These are phyloP conservation scores for Bacterosira constricta DNA, from an alignment of 108 stramenopile species.

Conservation along the genomic window DNA sequence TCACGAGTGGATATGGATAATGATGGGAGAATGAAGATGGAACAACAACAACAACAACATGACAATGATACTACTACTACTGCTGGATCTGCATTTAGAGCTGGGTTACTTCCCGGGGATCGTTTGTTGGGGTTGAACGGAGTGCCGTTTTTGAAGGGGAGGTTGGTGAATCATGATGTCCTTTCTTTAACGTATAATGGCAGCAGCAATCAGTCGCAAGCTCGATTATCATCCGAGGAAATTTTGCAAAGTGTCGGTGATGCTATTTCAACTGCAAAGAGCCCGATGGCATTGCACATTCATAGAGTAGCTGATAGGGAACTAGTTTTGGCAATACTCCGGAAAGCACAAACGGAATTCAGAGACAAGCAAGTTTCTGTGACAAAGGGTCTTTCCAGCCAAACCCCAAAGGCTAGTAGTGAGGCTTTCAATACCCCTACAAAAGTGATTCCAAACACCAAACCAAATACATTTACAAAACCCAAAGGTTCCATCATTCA, in stretches of 20 bases:
- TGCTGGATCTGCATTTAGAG: conserved; percentile 56
- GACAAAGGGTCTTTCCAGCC: background rate
- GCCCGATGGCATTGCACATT: conserved; percentile 38
- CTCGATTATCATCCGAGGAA: conserved; percentile 51
- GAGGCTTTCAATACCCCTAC: background rate
- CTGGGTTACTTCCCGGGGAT: conserved; percentile 69
- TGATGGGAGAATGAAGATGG: background rate
- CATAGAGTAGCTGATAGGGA: conserved; percentile 2
- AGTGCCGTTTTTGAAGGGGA: conserved; percentile 43
- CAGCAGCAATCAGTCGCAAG: background rate
- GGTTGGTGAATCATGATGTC: conserved; percentile 4
- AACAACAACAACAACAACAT: too few relatives aligned
- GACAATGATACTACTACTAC: background rate
- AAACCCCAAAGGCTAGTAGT: background rate
- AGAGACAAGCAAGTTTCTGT: background rate
- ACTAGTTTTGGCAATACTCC: background rate
- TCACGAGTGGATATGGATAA: conserved; percentile 33
- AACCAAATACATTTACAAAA: conserved; percentile 10
- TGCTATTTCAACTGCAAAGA: conserved; percentile 21
- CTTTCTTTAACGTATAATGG: background rate
- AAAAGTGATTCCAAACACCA: background rate
- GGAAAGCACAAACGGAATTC: background rate
- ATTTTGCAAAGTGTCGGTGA: conserved; percentile 39
- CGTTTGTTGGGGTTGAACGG: conserved; percentile 79
- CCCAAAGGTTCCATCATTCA: conserved; percentile 49